Base-by-base conservation (phyloP, 2,329 filamentous ascomycete species). In the Dactylellina sp. region DNA sequence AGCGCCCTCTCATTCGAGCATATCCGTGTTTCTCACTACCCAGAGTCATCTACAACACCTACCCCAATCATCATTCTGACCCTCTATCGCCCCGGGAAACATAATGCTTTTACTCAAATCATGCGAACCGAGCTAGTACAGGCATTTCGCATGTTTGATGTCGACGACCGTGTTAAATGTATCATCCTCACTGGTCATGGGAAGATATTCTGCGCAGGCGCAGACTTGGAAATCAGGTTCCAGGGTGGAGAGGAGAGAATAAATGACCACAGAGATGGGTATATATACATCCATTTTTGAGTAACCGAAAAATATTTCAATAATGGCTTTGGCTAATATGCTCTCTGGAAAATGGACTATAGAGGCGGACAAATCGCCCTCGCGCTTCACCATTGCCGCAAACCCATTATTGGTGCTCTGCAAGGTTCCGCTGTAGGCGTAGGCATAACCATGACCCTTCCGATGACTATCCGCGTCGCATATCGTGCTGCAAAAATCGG, bases 71-170 rank as follows among this genome's bases (percentile, higher is more conserved):
- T 91, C 55, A 80, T 91, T 75, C 80, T 91, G 35, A 86, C 86
- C 1, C 84, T 91, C 42, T 84, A 89, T 81, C 86, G 90, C 16
- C 89, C 89, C 0, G 80, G 82, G 9, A 87, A 87, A 71, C 84
- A 88, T 81, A 91, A 92, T 84, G 89, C 88, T 72, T 91, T 91
- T 81, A 91, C 88, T 1, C 82, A 84, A 18, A 83, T 81, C 12
- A 91, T 91, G 88, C 85, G 86, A 77, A 78, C 81, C 14, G 88
- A 89, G 77, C 83, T 92, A 28, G 84, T 87, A 70, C 76, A 81
- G 1, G 86, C 86, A 49, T 86, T 86, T 78, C 79, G 80, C 61
- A 79, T 84, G 7, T 81, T 88, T 25, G 85, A 86, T 24, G 70
- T 80, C 25, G 87, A 88, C 80, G 81, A 83, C 1, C 84, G 87